phyloP scores from a whole-genome alignment of 2,329 filamentous ascomycete genomes.

The Fusarium musae region DNA sequence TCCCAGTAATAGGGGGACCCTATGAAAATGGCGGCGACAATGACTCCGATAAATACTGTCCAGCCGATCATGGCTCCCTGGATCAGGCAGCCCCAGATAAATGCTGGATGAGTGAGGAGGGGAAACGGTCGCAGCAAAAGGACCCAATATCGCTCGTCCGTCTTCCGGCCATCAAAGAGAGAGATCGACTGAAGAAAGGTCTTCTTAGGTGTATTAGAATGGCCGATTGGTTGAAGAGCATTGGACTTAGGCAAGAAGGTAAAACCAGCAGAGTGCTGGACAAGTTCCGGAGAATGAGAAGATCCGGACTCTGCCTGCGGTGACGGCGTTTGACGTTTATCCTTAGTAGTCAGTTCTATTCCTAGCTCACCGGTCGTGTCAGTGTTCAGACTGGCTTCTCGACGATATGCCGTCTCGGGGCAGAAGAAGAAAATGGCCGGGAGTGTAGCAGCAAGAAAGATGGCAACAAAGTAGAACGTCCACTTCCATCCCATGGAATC shows the following conservation, averaged over 20 bases:
- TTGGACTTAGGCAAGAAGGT: constrained; percentile 48
- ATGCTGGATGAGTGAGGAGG: constrained; percentile 84
- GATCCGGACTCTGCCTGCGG: constrained; percentile 9
- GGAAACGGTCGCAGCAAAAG: constrained; percentile 80
- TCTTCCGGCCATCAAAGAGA: constrained; percentile 84
- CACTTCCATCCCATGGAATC: constrained; percentile 81
- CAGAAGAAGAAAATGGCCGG: constrained; percentile 80
- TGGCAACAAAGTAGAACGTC: constrained; percentile 89
- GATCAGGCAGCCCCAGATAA: constrained; percentile 81
- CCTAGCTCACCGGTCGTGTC: constrained; percentile 63
- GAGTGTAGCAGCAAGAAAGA: constrained; percentile 78
- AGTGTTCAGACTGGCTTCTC: constrained; percentile 74
- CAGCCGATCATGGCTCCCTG: constrained; percentile 94
- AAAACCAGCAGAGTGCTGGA: constrained; percentile 37
- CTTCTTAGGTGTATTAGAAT: constrained; percentile 58
- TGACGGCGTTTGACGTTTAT: constrained; percentile 15
- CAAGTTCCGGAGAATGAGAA: not conserved
- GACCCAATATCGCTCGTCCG: constrained; percentile 76
- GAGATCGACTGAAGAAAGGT: constrained; percentile 70
- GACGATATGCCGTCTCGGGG: constrained; percentile 83
- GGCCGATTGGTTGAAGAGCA: constrained; percentile 50
- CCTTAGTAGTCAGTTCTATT: constrained; percentile 22
- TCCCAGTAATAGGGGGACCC: constrained; percentile 84
- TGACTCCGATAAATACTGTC: constrained; percentile 91
- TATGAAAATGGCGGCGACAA: constrained; percentile 84